Base-by-base conservation (phyloP, 345 rosid genomes). In the Diplotaxis tenuifolia region DNA sequence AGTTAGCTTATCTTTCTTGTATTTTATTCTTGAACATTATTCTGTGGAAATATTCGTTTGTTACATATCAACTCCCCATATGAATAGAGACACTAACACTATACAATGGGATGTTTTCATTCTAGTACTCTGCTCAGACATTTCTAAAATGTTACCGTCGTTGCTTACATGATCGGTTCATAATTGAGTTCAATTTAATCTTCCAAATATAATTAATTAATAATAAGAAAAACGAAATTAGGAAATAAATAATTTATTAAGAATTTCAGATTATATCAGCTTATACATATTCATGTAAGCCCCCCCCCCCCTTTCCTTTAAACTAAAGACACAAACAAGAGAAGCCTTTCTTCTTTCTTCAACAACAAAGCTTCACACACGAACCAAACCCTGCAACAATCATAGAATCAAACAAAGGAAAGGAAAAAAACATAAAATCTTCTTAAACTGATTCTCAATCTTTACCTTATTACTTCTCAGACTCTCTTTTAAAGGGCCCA, bases 401-500 rank as follows among this genome's bases (percentile, higher is more conserved):
- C 61, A 65, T 1, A 10, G 14, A 42, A 53, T 63, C 20, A 54
- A 19, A 40, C 15, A 25, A 54, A 57, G 47, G 28, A 31, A 6
- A 5, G 2, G 28, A 25, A 25, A 47, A 25, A 20, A 36, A 55
- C 5, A 65, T 42, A 31, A 40, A 14, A 28, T 65, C 19, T 55
- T 65, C 50, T n/a, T 20, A 34, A 0, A 61, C 27, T 1, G 2
- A 3, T 61, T 34, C 16, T 2, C 29, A 2, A 62, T 12, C 15
- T 57, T 61, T 32, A 68, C 70, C 65, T 53, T 34, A 42, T 89
- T 83, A 87, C 72, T 84, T 93, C 70, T 85, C 87, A 68, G 86
- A 74, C 81, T 85, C 87, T 70, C 85, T 69, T 76, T 81, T 77
- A 75, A 84, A 90, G 18, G 88, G 79, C 79, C 88, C 91, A 75